Evolutionary conservation across 352 stramenopile species (phyloP), one percentile per base, ranked within the genome.

Genomic region (Phytopythium chamaehyphon): DNA sequence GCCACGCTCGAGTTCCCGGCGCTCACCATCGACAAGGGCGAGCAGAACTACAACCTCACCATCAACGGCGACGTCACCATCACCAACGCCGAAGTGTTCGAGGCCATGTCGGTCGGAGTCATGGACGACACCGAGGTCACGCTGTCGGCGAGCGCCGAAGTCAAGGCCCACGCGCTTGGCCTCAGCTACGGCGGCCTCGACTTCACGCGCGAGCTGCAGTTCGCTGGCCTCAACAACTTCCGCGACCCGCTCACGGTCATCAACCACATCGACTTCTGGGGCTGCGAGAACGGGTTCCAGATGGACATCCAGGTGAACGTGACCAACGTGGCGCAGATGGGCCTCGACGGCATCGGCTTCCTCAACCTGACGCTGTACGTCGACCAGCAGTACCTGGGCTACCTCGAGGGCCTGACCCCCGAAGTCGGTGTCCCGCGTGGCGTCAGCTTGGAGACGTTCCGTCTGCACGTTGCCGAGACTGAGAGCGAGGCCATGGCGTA

Each of bases 281-380:
- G 68, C 22, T 80, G 66, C 59, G 65, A 57, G 12, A 55, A 67
- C 38, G 55, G 60, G 21, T 62, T 59, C 55, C 63, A 61, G 35
- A 81, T 87, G 54, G 55, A 68, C 47, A 75, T 84, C 54, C 77
- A 89, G 47, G 72, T 77, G 35, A 84, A 75, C 22, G 60, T 87
- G 33, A 66, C 71, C 47, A 81, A 83, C 53, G 50, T 73, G 50
- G 69, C 68, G 35, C 55, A 77, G 45, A 66, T 86, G 51, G 75
- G 75, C 2, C 59, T 86, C 10, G 59, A 80, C 43, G 69, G 76
- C 46, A 69, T 89, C 31, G 78, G 73, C 10, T 65, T 69, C 47
- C 69, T 89, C 44, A 89, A 89, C 57, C 57, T 89, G 58, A 86
- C 62, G 33, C 55, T 89, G 22, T 86, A 85, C 66, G 74, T 77